phyloP scores from a whole-genome alignment of 139 green algal species.

The Bryopsis sp. region DNA sequence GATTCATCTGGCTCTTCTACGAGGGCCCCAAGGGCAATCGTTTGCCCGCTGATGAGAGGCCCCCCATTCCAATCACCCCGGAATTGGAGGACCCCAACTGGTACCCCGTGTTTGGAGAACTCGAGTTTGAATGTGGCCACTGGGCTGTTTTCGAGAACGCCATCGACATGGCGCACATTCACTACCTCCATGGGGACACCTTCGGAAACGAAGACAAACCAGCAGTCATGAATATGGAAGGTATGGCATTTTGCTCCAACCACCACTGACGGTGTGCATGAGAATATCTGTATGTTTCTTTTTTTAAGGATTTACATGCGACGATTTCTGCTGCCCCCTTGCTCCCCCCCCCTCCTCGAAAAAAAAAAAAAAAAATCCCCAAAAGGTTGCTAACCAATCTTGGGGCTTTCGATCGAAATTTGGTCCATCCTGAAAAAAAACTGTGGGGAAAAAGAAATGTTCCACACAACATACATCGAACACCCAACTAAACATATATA shows the following conservation, averaged over 20 bases:
- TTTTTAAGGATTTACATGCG: too few relatives aligned
- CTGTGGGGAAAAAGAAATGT: too few relatives aligned
- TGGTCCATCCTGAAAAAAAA: too few relatives aligned
- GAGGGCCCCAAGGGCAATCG: constrained; percentile 26
- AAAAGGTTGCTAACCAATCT: too few relatives aligned
- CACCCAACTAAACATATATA: too few relatives aligned
- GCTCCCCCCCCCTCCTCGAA: too few relatives aligned
- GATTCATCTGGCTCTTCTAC: constrained; percentile 81
- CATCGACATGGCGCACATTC: constrained; percentile 85
- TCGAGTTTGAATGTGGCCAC: constrained; percentile 44
- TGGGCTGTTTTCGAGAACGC: constrained; percentile 79
- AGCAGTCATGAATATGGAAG: constrained; percentile 56
- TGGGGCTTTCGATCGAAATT: too few relatives aligned
- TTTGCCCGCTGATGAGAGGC: constrained; percentile 59
- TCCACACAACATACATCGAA: too few relatives aligned
- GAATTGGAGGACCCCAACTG: constrained; percentile 68
- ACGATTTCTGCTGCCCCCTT: too few relatives aligned
- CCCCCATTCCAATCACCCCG: constrained; percentile 55
- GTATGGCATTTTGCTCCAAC: constrained; percentile 9
- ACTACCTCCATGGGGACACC: constrained; percentile 72
- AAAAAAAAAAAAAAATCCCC: too few relatives aligned
- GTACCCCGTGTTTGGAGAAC: constrained; percentile 58
- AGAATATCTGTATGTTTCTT: too few relatives aligned
- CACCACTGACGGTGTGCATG: too few relatives aligned
- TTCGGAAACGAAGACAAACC: constrained; percentile 61